phyloP scores from a whole-genome alignment of 371 early-diverging fungal species.

The Coemansia sp. region DNA sequence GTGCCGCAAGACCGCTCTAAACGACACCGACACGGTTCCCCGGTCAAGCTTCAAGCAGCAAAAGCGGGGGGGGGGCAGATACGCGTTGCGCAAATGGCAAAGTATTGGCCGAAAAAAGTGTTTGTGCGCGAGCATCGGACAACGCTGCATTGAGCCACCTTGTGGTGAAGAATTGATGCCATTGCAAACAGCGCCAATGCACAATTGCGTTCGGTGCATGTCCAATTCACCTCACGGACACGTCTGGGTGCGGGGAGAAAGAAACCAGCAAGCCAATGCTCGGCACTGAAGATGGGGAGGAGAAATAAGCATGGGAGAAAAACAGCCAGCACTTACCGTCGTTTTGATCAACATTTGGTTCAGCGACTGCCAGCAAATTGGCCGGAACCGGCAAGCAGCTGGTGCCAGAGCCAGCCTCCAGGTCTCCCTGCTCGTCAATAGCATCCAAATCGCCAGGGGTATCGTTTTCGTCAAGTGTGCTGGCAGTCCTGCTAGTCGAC shows the following conservation, averaged over 20 bases:
- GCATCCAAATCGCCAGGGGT: neutral
- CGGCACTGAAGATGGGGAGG: neutral
- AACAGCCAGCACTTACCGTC: slow-evolving; percentile 3
- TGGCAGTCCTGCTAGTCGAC: slow-evolving; percentile 5
- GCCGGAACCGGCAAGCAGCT: slow-evolving; percentile 12
- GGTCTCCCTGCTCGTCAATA: neutral
- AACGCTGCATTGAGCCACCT: slow-evolving; percentile 15
- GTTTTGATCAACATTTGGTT: neutral
- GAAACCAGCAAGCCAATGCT: neutral
- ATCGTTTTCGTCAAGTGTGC: slow-evolving; percentile 8
- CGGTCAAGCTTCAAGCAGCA: neutral
- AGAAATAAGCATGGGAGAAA: no score
- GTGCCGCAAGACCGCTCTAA: neutral
- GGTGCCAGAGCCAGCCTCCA: slow-evolving; percentile 1
- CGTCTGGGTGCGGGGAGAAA: neutral
- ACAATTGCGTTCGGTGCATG: neutral
- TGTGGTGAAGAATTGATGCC: neutral
- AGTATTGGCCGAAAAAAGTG: neutral
- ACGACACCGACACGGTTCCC: no score
- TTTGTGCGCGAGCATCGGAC: slow-evolving; percentile 2
- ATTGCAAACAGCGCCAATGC: neutral
- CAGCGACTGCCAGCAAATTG: neutral
- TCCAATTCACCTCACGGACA: neutral
- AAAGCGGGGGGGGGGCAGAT: neutral
- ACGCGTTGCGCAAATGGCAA: neutral